phyloP scores from a whole-genome alignment of 2,329 filamentous ascomycete genomes.

The Paracamarosporium sp. region DNA sequence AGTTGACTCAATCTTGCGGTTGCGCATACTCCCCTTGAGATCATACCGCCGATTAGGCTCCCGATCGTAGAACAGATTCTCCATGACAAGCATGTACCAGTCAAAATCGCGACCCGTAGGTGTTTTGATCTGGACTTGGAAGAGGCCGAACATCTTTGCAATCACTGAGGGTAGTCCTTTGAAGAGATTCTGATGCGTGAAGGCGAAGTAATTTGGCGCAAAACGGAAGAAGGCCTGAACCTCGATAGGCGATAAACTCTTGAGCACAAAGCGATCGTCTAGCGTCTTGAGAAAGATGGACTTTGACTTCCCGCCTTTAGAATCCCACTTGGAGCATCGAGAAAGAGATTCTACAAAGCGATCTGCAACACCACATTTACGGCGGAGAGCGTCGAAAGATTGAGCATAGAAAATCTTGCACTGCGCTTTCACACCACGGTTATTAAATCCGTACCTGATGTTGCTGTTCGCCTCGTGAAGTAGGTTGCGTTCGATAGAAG shows the following conservation, averaged over 20 bases:
- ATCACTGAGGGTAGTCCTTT: constrained; percentile 93
- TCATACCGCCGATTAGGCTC: constrained; percentile 83
- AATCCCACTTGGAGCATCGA: constrained; percentile 96
- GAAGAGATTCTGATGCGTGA: constrained; percentile 96
- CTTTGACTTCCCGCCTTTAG: constrained; percentile 96
- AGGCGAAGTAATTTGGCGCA: constrained; percentile 94
- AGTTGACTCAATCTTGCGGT: constrained; percentile 94
- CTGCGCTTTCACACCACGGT: constrained; percentile 91
- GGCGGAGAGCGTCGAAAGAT: constrained; percentile 92
- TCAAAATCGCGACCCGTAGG: constrained; percentile 94
- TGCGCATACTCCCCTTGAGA: constrained; percentile 97
- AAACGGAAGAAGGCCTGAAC: constrained; percentile 94
- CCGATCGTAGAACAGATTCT: constrained; percentile 97
- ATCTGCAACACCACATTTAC: constrained; percentile 91
- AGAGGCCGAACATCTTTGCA: constrained; percentile 98
- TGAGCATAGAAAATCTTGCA: constrained; percentile 99
- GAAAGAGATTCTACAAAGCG: constrained; percentile 95
- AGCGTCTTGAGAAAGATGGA: constrained; percentile 96
- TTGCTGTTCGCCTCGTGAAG: constrained; percentile 87
- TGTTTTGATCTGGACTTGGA: constrained; percentile 97
- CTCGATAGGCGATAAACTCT: constrained; percentile 88
- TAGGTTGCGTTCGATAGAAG: constrained; percentile 83
- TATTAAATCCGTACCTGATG: constrained; percentile 93
- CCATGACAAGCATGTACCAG: constrained; percentile 92
- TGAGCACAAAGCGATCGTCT: constrained; percentile 91